Percentiles rank a stretch among this genome's conserved stretches.
Conservation (phyloP, 768 basidiomycete genomes). For the Tephrocybe sp. region DNA sequence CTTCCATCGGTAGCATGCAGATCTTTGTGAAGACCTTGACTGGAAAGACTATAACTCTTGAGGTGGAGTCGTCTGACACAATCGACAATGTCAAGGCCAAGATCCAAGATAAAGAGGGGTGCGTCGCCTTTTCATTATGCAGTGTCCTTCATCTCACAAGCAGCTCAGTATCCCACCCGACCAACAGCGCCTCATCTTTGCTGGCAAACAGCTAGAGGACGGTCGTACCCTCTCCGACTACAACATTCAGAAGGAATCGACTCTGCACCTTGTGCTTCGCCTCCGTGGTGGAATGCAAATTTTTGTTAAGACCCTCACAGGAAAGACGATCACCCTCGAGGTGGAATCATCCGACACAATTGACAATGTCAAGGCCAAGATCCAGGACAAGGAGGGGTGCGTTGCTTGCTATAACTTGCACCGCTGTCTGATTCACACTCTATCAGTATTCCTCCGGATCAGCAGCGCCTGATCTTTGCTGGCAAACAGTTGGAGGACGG, state of each 20-base stretch:
- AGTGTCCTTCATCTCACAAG: neutral
- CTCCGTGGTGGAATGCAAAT: conserved; percentile 17
- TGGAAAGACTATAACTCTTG: conserved; percentile 15
- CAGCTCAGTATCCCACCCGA: conserved; percentile 8
- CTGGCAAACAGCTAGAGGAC: conserved; percentile 10
- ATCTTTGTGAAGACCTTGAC: conserved; percentile 20
- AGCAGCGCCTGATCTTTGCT: conserved; percentile 21
- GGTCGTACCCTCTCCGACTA: conserved; percentile 10
- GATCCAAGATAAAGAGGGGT: conserved; percentile 17
- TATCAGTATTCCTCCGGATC: conserved; percentile 18
- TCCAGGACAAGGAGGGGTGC: conserved; percentile 30
- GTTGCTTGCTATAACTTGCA: neutral
- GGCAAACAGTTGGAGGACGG: conserved; percentile 22
- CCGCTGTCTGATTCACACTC: no score
- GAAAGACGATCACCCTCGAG: conserved; percentile 22
- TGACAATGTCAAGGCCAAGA: conserved; percentile 23
- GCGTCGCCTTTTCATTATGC: neutral
- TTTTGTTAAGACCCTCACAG: conserved; percentile 32
- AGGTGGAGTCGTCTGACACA: conserved; percentile 12
- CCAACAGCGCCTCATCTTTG: conserved; percentile 13
- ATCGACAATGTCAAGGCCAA: conserved; percentile 13
- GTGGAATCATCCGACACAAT: conserved; percentile 23
- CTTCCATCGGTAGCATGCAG: conserved; percentile 14
- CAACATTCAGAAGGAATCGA: conserved; percentile 11
- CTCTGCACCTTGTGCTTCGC: conserved; percentile 8